These are phyloP conservation scores for Hamiltosporidium tvaerminnensis DNA, from an alignment of 371 early-diverging fungal species.

Conservation along the genomic window DNA sequence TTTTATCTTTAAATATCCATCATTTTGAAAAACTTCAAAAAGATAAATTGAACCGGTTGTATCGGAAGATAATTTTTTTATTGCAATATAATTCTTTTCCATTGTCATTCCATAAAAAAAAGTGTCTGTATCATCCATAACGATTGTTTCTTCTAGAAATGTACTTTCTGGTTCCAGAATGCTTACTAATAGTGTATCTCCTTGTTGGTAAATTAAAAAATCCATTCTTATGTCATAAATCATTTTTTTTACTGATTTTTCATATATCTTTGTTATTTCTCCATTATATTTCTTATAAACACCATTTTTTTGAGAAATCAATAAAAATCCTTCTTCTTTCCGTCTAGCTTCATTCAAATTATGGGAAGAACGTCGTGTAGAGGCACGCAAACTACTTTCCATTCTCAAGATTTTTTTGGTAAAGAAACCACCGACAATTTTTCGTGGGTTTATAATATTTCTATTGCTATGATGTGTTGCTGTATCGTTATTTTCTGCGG, in stretches of 20 bases:
- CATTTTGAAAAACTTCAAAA: conserved; percentile 8
- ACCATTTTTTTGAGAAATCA: conserved; percentile 14
- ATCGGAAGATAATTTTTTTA: conserved; percentile 6
- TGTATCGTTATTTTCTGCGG: too few species aligned
- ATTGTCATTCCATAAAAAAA: conserved; percentile 31
- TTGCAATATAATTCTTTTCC: conserved; percentile 16
- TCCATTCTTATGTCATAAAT: conserved; percentile 23
- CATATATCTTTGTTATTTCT: conserved; percentile 15
- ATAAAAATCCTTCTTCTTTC: neutral
- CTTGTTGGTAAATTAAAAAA: conserved; percentile 17
- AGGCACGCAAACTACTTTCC: too few species aligned
- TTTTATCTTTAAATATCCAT: conserved; percentile 7
- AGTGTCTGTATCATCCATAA: conserved; percentile 14
- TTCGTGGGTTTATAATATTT: too few species aligned
- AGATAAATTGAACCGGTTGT: conserved; percentile 26
- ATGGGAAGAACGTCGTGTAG: too few species aligned
- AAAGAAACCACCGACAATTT: too few species aligned
- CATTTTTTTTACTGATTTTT: conserved; percentile 20
- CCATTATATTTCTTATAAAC: conserved; percentile 15
- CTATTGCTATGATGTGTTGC: too few species aligned
- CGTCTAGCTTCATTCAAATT: too few species aligned
- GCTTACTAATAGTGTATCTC: conserved; percentile 8
- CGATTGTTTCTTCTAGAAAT: conserved; percentile 2
- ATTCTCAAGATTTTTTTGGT: too few species aligned
- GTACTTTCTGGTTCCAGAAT: conserved; percentile 13